phyloP scores from a whole-genome alignment of 441 rosid genomes.

The Hura crepitans region DNA sequence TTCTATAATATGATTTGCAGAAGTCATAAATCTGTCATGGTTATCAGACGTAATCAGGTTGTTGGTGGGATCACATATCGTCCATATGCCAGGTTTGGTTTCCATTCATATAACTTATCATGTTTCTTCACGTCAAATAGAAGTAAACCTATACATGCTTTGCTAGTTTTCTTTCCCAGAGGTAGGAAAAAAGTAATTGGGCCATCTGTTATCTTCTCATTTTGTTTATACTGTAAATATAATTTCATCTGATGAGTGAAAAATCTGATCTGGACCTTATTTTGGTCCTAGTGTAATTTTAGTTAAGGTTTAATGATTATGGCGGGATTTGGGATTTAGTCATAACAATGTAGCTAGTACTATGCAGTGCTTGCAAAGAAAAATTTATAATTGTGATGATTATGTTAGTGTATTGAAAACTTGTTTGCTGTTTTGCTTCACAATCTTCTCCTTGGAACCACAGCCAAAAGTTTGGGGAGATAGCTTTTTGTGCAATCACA shows the following conservation, averaged over 20 bases:
- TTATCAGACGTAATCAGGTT: slow-evolving; percentile 73
- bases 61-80: slow-evolving; percentile 99
- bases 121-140: not conserved
- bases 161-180: slow-evolving; percentile 1
- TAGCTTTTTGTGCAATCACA: slow-evolving; percentile 99
- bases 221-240: slow-evolving; percentile 10
- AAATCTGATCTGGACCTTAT: not conserved
- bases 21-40: slow-evolving; percentile 97
- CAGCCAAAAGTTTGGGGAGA: slow-evolving; percentile 99
- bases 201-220: slow-evolving; percentile 2
- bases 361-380: not conserved
- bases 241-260: not conserved
- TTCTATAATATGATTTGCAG: slow-evolving; percentile 38
- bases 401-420: slow-evolving; percentile 2
- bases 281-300: not conserved
- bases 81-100: slow-evolving; percentile 76
- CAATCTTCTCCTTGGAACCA: slow-evolving; percentile 21
- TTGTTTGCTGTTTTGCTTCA: slow-evolving; percentile 21
- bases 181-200: slow-evolving; percentile 6
- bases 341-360: not conserved
- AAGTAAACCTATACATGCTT: not conserved
- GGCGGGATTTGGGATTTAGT: not conserved
- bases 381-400: not conserved
- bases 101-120: slow-evolving; percentile 2
- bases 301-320: not conserved